Base-by-base conservation (phyloP, 2,329 filamentous ascomycete species). In the Ophiostoma australiae region DNA sequence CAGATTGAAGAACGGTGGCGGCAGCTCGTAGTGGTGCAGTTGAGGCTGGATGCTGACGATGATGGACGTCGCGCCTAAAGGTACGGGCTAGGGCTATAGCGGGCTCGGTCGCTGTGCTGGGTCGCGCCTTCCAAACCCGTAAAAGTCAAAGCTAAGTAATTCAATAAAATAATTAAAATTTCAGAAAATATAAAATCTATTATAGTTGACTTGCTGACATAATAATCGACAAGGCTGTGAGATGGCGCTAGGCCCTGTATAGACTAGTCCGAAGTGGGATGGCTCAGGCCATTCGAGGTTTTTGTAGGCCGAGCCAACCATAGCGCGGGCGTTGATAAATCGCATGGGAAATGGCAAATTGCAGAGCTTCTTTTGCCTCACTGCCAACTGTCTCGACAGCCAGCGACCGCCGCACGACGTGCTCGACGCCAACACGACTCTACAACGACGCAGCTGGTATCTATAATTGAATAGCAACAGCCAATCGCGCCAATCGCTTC, bases 261-360 rank as follows among this genome's bases (percentile, higher is more conserved):
- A n/a, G 37, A 31, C 37, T 67, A 44, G 65, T n/a, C 1, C 1
- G 27, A 31, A n/a, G 58, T 41, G 35, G 35, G 35, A 44, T 67
- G 65, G 44, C 23, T n/a, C 39, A 48, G 41, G 20, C 33, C 20
- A 63, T 44, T 58, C 52, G 52, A 58, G 52, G 52, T 15, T 27
- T 58, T 58, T 58, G 23, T 58, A 58, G 52, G 71, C 69, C 44
- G 48, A 68, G 67, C 72, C 72, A 73, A 73, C 72, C 72, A 73
- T 10, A 71, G 35, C 65, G 65, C 68, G 33, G 70, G 55, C 44
- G 70, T 73, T 73, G 68, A 20, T 37, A 70, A 71, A 68, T 67
- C 20, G 35, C 37, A 27, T 58, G 23, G 52, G 31, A 58, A 23
- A 27, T 58, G 52, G 52, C n/a, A 58, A 58, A 27, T 58, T 58